These are phyloP conservation scores for Pisolithus microcarpus DNA, from an alignment of 768 basidiomycete genomes.

Conservation along the genomic window DNA sequence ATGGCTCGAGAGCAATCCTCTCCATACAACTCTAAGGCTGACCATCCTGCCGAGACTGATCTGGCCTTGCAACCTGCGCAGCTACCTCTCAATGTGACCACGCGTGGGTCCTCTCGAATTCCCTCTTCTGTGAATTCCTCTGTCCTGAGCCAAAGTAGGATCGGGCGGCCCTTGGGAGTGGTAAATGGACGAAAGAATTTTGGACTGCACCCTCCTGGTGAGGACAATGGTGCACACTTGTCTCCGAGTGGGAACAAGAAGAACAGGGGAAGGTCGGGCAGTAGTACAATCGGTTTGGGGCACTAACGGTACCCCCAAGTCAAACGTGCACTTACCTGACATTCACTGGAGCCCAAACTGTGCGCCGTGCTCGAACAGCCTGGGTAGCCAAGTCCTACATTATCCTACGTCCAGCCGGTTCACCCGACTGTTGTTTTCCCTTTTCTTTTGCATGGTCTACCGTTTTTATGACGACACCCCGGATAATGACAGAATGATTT, in stretches of 20 bases:
- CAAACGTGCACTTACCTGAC: not conserved
- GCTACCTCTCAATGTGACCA: conserved; percentile 39
- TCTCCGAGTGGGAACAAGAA: conserved; percentile 14
- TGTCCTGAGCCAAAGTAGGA: conserved; percentile 36
- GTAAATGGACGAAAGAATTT: conserved; percentile 40
- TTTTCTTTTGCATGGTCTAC: conserved; percentile 15
- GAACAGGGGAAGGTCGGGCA: conserved; percentile 24
- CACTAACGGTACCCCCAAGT: conserved; percentile 5
- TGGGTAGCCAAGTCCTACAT: conserved; percentile 4
- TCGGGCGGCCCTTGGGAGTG: conserved; percentile 34
- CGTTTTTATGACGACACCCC: conserved; percentile 18
- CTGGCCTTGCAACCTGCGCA: conserved; percentile 37
- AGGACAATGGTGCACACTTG: conserved; percentile 13
- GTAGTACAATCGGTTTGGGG: conserved; percentile 16
- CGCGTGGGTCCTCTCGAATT: conserved; percentile 37
- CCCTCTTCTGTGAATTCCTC: conserved; percentile 31
- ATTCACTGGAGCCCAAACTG: not conserved
- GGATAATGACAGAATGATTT: conserved; percentile 12
- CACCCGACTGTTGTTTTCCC: not conserved
- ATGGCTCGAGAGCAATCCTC: conserved; percentile 21
- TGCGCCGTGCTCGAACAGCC: not conserved
- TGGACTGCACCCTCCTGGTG: conserved; percentile 21
- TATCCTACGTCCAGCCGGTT: not conserved
- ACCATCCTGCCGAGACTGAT: conserved; percentile 24
- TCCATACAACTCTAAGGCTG: conserved; percentile 20